A percentile compares a stretch with the other conserved stretches of the same genome.
These are phyloP conservation scores for Bathelium albidoporum DNA, from an alignment of 495 filamentous ascomycete species.

Conservation along the genomic window DNA sequence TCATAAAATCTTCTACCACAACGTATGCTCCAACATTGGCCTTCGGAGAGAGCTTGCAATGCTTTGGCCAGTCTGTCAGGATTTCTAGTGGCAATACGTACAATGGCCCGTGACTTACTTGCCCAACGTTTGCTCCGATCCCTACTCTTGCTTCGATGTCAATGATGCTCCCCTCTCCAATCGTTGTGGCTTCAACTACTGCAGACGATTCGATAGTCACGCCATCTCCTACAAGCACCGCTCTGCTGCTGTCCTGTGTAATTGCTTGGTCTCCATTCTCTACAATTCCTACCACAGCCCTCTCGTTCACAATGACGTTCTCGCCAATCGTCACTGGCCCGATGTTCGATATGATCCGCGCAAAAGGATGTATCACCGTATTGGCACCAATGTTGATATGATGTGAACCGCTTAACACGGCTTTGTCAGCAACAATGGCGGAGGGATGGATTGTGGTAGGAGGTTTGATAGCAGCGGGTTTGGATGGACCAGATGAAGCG, in stretches of 20 bases:
- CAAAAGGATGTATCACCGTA: slow-evolving; percentile 74
- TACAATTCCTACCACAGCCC: slow-evolving; percentile 29
- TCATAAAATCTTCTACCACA: slow-evolving; percentile 52
- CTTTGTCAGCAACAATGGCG: slow-evolving; percentile 66
- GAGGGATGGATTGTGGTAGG: slow-evolving; percentile 59
- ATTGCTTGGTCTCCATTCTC: slow-evolving; percentile 29
- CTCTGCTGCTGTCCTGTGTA: slow-evolving; percentile 27
- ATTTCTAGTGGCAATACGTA: slow-evolving; percentile 3
- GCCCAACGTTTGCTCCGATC: slow-evolving; percentile 52
- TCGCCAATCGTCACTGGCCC: slow-evolving; percentile 65
- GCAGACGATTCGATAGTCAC: slow-evolving; percentile 53
- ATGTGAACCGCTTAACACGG: slow-evolving; percentile 58
- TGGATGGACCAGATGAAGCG: slow-evolving; percentile 25
- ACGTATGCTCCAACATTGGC: slow-evolving; percentile 45
- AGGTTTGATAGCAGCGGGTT: slow-evolving; percentile 47
- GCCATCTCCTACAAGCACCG: slow-evolving; percentile 45
- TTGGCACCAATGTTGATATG: slow-evolving; percentile 59
- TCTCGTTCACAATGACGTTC: slow-evolving; percentile 65
- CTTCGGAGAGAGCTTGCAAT: slow-evolving; percentile 46
- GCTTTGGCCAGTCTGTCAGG: slow-evolving; percentile 13
- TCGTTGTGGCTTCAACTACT: slow-evolving; percentile 48
- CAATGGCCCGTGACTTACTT: slow-evolving; percentile 35
- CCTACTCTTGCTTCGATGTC: slow-evolving; percentile 53
- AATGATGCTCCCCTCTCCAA: slow-evolving; percentile 54
- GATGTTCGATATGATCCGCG: slow-evolving; percentile 53